Percentiles rank a stretch among this genome's conserved stretches.
phyloP scores from a whole-genome alignment of 352 stramenopile genomes.

The Phytophthora uliginosa region DNA sequence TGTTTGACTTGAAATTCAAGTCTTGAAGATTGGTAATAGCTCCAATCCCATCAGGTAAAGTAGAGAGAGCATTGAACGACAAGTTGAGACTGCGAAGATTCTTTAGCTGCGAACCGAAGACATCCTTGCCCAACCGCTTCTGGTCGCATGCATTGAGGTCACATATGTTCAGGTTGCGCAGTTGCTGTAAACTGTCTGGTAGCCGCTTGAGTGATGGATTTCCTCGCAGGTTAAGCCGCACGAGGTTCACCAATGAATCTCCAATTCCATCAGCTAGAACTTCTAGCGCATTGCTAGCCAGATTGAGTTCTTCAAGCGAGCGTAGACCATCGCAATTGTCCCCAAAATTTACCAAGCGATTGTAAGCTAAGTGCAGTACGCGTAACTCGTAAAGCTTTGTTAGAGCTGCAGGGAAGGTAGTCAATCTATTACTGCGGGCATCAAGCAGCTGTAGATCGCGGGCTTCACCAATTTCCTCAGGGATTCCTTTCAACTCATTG shows the following conservation, averaged over 20 bases:
- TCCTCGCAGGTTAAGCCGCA: conserved; percentile 49
- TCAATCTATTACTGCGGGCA: conserved; percentile 61
- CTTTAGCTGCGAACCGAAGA: conserved; percentile 47
- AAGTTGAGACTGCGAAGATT: conserved; percentile 51
- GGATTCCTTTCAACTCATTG: conserved; percentile 59
- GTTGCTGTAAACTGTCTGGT: conserved; percentile 52
- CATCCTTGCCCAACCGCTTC: conserved; percentile 59
- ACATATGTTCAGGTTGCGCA: conserved; percentile 45
- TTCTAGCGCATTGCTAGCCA: conserved; percentile 59
- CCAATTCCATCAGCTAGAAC: conserved; percentile 49
- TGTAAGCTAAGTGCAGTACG: conserved; percentile 61
- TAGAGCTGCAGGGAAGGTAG: conserved; percentile 33
- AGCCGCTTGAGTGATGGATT: conserved; percentile 51
- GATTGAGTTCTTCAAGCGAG: conserved; percentile 62
- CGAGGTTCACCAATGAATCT: conserved; percentile 42
- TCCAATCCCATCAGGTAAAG: conserved; percentile 51
- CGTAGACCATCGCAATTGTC: conserved; percentile 50
- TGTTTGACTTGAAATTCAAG: conserved; percentile 56
- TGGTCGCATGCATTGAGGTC: conserved; percentile 59
- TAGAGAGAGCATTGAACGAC: conserved; percentile 55
- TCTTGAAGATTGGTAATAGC: conserved; percentile 51
- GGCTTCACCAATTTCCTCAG: conserved; percentile 62
- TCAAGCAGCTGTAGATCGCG: conserved; percentile 61
- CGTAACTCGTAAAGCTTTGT: conserved; percentile 46
- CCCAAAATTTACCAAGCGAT: conserved; percentile 55